These are phyloP conservation scores for Paxillus rubicundulus DNA, from an alignment of 768 basidiomycete species.

Conservation along the genomic window DNA sequence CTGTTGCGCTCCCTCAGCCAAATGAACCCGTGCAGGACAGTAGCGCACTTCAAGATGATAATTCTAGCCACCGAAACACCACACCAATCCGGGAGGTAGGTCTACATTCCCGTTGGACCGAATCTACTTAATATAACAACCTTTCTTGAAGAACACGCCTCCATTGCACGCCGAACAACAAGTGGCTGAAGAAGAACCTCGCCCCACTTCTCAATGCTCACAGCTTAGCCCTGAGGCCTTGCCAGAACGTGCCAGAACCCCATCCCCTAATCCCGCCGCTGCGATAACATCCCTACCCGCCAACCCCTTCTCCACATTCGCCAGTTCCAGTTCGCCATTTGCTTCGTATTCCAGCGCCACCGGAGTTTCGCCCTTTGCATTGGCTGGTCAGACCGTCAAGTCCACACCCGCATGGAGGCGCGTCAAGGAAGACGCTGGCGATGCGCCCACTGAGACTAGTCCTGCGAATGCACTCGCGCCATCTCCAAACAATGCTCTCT, in stretches of 20 bases:
- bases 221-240: conserved; percentile 7
- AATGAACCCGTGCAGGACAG: conserved; percentile 12
- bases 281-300: conserved; percentile 7
- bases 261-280: conserved; percentile 8
- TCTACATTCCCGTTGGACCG: neutral
- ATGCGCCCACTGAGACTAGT: conserved; percentile 8
- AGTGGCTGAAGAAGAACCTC: conserved; percentile 5
- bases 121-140: conserved; percentile 8
- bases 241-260: conserved; percentile 10
- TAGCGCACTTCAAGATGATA: conserved; percentile 1
- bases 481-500: conserved; percentile 20
- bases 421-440: conserved; percentile 6
- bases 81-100: conserved; percentile 17
- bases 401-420: conserved; percentile 27
- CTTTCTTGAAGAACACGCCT: conserved; percentile 11
- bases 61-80: neutral
- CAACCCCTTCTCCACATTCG: conserved; percentile 41
- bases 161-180: conserved; percentile 10
- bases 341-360: conserved; percentile 25
- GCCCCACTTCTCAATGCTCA: conserved; percentile 11
- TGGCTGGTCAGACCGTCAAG: conserved; percentile 12
- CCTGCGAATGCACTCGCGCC: conserved; percentile 10
- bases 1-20: conserved; percentile 6
- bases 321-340: conserved; percentile 36
- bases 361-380: conserved; percentile 23